phyloP scores from a whole-genome alignment of 441 rosid genomes.

The Isatis lusitanica region DNA sequence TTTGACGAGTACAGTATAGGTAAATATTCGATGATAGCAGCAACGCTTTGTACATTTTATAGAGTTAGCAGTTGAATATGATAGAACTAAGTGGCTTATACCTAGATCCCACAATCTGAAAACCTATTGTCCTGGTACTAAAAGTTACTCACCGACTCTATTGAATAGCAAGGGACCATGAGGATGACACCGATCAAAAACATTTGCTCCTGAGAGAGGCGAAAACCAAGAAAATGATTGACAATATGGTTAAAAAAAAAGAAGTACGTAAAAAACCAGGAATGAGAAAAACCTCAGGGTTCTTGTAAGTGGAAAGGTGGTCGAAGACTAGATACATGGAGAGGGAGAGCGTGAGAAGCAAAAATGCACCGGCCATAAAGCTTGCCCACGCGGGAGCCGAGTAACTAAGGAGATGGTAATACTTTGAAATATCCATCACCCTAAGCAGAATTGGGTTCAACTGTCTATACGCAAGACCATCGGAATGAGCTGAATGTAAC shows the following conservation, averaged over 20 bases:
- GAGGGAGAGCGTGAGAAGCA: conserved; percentile 59
- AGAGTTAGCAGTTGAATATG: not conserved
- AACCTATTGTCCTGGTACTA: not conserved
- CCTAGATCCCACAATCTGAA: not conserved
- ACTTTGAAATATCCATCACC: conserved; percentile 52
- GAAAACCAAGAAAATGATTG: not conserved
- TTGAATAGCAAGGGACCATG: conserved; percentile 96
- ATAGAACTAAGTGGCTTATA: not conserved
- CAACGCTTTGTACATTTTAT: not conserved
- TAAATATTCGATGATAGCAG: not conserved
- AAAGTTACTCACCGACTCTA: conserved; percentile 77
- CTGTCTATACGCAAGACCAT: not conserved
- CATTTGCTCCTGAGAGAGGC: conserved; percentile 77
- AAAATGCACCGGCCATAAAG: conserved; percentile 59
- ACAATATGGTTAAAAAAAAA: not conserved
- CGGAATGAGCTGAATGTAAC: not conserved
- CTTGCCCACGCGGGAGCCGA: conserved; percentile 84
- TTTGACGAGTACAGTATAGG: not conserved
- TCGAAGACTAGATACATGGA: conserved; percentile 85
- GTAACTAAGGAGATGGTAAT: conserved; percentile 46
- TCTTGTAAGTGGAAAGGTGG: conserved; percentile 93
- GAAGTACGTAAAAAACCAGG: not conserved
- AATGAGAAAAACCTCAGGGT: conserved; percentile 78
- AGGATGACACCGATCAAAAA: conserved; percentile 95
- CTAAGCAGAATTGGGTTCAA: not conserved